Percentiles rank a stretch among this genome's conserved stretches.
These are phyloP conservation scores for Aegle marmelos DNA, from an alignment of 345 rosid genomes.

Conservation along the genomic window DNA sequence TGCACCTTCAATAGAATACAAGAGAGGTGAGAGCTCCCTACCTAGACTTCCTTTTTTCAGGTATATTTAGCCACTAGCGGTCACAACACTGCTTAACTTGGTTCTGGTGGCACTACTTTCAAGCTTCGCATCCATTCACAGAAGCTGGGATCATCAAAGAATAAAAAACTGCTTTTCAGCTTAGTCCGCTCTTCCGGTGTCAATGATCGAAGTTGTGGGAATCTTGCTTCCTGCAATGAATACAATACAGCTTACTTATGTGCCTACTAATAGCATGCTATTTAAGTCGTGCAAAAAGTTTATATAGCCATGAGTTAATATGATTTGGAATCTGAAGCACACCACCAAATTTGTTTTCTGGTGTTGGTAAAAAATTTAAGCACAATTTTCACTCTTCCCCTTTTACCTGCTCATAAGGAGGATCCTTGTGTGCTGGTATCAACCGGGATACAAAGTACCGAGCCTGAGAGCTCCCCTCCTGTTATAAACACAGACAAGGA, in stretches of 20 bases:
- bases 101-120: constrained; percentile 77
- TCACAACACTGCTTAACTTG: constrained; percentile 30
- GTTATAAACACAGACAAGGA: constrained; percentile 24
- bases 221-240: constrained; percentile 80
- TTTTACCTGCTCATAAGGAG: constrained; percentile 93
- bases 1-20: background rate
- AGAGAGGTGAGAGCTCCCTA: background rate
- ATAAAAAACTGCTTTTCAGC: constrained; percentile 79
- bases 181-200: constrained; percentile 63
- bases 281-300: background rate
- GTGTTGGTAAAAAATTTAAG: background rate
- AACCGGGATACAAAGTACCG: constrained; percentile 87
- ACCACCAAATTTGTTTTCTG: background rate
- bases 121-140: constrained; percentile 90
- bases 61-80: background rate
- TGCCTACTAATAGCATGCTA: background rate
- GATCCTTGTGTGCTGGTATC: constrained; percentile 98
- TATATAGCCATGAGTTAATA: background rate
- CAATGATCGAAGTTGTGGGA: constrained; percentile 71
- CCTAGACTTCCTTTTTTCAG: background rate
- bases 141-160: constrained; percentile 87
- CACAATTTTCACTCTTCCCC: background rate
- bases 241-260: background rate
- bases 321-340: background rate
- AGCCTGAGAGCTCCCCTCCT: constrained; percentile 98